Evolutionary conservation across 139 green algal genomes (phyloP), one percentile per base, ranked within the genome.

Genomic region (Ettlia oleoabundans): DNA sequence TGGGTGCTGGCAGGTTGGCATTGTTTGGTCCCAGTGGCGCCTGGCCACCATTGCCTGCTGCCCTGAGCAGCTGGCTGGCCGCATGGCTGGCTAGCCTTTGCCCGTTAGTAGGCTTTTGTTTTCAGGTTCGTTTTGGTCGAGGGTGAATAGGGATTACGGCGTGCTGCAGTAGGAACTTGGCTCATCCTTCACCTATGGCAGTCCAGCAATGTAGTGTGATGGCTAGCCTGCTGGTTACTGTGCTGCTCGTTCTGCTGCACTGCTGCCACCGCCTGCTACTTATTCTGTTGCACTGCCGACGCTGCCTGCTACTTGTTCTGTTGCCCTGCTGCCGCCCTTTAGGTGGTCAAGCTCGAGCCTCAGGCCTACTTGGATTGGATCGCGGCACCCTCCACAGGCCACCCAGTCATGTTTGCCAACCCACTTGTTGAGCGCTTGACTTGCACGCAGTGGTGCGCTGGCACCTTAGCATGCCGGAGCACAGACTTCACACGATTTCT

Each of bases 371-470:
- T 76, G 41, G 24, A 63, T 3, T 83, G 78, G 78, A 35, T 83
- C n/a, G 51, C 51, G 26, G 67, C 51, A 2, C 78, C 78, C 65
- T 83, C 78, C 65, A 76, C 78, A 9, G 78, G 78, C 43, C 78
- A 83, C 65, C 78, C 78, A 22, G 22, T 40, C 64, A 83, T 83
- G 78, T 83, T 83, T 58, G 43, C 65, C 33, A 61, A 41, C 22
- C 47, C 51, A 35, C 33, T 76, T 8, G 5, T 83, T 26, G 64
- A 83, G 28, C 51, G 67, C 18, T n/a, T 83, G 43, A 76, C 78
- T 8, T 76, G 78, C 65, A 73, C 78, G 3, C 63, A 63, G 65
- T 76, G 65, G 78, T 83, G 65, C n/a, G n/a, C n/a, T n/a, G n/a
- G n/a, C n/a, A n/a, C n/a, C n/a, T n/a, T n/a, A n/a, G n/a, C n/a